phyloP scores from a whole-genome alignment of 2,329 filamentous ascomycete genomes.

The Nigrospora osmanthi region DNA sequence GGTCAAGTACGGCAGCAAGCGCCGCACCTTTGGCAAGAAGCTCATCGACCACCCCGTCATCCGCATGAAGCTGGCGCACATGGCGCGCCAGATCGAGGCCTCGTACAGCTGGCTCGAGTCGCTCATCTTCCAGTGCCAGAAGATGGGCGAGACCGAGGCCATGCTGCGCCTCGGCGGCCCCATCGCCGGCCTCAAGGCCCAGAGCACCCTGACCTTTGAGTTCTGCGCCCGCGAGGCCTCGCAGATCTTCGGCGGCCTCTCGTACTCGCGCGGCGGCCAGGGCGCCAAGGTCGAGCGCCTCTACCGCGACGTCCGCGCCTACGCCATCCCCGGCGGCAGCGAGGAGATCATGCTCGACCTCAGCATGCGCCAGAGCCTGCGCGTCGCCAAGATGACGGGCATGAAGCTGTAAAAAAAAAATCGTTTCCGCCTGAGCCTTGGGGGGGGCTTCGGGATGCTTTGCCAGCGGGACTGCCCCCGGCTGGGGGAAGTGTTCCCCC shows the following conservation, averaged over 20 bases:
- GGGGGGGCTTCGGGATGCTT: neutral
- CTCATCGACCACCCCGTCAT: conserved; percentile 97
- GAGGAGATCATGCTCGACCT: conserved; percentile 99
- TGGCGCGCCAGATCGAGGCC: conserved; percentile 96
- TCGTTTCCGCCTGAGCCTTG: too few species aligned
- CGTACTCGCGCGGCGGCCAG: conserved; percentile 88
- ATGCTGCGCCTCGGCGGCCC: conserved; percentile 94
- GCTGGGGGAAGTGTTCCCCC: too few species aligned
- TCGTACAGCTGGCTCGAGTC: conserved; percentile 97
- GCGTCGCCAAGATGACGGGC: conserved; percentile 81
- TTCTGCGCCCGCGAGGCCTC: conserved; percentile 94
- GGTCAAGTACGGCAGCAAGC: conserved; percentile 95
- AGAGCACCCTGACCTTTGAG: conserved; percentile 90
- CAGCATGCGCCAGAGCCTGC: conserved; percentile 83
- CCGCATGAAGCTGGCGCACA: conserved; percentile 93
- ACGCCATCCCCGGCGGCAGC: conserved; percentile 89
- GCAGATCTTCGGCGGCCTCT: conserved; percentile 94
- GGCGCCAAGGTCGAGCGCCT: conserved; percentile 91
- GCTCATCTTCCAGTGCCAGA: conserved; percentile 84
- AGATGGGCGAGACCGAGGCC: conserved; percentile 89
- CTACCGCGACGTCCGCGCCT: conserved; percentile 91
- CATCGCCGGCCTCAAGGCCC: conserved; percentile 89
- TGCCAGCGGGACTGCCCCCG: too few species aligned
- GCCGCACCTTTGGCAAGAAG: conserved; percentile 90
- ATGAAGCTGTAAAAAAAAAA: conserved; percentile 98